phyloP scores from a whole-genome alignment of 129 eudicot species.

The Lactuca sativa region DNA sequence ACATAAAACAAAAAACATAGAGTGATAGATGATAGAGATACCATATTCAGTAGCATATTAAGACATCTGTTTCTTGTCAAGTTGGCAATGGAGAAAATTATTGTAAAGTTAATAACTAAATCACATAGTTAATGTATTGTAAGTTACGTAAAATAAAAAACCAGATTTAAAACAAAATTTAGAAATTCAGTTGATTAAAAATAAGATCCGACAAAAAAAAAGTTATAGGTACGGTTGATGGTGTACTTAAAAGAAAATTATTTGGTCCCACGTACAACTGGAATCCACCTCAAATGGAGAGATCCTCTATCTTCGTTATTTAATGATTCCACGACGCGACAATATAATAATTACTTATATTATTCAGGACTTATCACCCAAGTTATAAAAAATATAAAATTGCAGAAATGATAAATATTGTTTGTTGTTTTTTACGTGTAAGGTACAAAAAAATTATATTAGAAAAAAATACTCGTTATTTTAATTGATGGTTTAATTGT shows the following conservation, averaged over 20 bases:
- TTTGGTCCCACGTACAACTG: constrained; percentile 38
- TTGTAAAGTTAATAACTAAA: background rate
- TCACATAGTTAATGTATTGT: no score
- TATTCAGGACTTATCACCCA: background rate
- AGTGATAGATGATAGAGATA: background rate
- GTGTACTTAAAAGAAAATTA: constrained; percentile 22
- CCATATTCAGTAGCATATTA: background rate
- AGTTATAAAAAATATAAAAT: no score
- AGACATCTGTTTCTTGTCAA: background rate
- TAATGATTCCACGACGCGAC: constrained; percentile 2
- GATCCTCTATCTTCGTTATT: background rate
- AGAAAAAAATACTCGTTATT: no score
- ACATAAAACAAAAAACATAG: background rate
- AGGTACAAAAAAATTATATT: no score
- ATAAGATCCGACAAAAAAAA: constrained; percentile 5
- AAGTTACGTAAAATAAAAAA: no score
- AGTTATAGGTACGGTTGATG: constrained; percentile 25
- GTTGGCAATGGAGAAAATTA: background rate
- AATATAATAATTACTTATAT: background rate
- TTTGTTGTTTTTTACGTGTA: no score
- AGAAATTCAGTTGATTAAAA: background rate
- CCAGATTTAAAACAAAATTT: background rate
- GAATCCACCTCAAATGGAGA: constrained; percentile 36
- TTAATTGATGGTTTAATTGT: no score
- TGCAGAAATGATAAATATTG: no score